phyloP scores from a whole-genome alignment of 192 early-diverging fungal species.

The Backusella tuberculispora region DNA sequence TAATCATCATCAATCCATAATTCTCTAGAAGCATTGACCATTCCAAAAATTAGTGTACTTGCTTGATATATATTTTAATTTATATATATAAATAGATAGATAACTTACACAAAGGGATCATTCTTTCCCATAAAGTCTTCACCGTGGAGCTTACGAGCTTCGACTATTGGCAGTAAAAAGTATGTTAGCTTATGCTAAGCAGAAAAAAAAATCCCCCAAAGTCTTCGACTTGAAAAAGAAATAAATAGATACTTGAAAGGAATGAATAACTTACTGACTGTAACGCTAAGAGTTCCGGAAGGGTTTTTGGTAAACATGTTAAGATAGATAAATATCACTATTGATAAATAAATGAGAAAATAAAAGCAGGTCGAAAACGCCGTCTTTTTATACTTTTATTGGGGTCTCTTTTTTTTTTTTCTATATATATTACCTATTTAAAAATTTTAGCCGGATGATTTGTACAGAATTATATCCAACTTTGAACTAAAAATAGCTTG shows the following conservation, averaged over 20 bases:
- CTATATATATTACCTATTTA: background rate
- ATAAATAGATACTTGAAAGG: background rate
- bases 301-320: constrained; percentile 11
- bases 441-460: background rate
- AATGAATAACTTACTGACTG: constrained; percentile 20
- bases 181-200: background rate
- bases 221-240: background rate
- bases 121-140: constrained; percentile 41
- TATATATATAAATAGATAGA: background rate
- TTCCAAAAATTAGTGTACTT: background rate
- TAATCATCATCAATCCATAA: constrained; percentile 36
- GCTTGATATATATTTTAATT: background rate
- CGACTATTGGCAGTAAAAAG: constrained; percentile 21
- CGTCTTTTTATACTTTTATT: background rate
- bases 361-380: background rate
- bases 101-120: constrained; percentile 22
- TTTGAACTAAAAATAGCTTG: background rate
- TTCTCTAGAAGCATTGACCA: constrained; percentile 15
- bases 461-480: background rate
- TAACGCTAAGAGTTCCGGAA: constrained; percentile 20
- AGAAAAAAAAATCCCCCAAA: background rate
- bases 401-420: background rate
- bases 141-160: constrained; percentile 39
- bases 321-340: background rate
- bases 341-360: background rate